These are phyloP conservation scores for Fusarium penzigii DNA, from an alignment of 2,329 filamentous ascomycete species.

Conservation along the genomic window DNA sequence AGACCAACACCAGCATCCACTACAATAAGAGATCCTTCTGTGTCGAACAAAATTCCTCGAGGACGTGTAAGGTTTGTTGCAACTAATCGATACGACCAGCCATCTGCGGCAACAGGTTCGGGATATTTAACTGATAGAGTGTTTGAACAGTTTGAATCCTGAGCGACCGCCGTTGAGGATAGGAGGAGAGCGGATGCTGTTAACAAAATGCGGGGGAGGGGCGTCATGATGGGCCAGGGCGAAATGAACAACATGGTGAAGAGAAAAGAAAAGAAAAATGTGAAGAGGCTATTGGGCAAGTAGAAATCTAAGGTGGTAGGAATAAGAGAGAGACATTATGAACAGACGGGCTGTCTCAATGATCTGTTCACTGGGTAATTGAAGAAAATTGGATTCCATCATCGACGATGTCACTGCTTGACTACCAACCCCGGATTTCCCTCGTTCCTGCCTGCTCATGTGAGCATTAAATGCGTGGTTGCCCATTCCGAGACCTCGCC, in stretches of 20 bases:
- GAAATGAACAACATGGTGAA: background rate
- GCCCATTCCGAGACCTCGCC: background rate
- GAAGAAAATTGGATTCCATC: too few relatives aligned
- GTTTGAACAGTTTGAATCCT: conserved; percentile 9
- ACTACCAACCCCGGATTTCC: background rate
- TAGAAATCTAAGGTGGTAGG: background rate
- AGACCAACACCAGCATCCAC: conserved; percentile 46
- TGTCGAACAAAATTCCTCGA: conserved; percentile 48
- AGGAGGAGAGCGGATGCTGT: background rate
- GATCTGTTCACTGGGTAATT: too few relatives aligned
- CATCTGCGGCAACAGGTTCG: conserved; percentile 40
- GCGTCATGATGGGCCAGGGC: conserved; percentile 8
- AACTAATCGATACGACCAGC: conserved; percentile 47
- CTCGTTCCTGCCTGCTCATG: background rate
- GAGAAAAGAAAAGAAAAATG: background rate
- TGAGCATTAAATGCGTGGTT: background rate
- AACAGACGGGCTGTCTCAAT: too few relatives aligned
- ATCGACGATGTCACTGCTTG: background rate
- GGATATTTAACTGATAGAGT: conserved; percentile 36
- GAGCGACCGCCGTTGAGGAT: background rate
- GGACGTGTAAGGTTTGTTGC: conserved; percentile 44
- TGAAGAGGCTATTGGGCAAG: background rate
- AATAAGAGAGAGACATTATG: background rate
- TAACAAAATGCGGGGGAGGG: conserved; percentile 11
- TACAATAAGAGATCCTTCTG: conserved; percentile 46